phyloP scores from a whole-genome alignment of 257 asterid species.

The Sherardia arvensis region DNA sequence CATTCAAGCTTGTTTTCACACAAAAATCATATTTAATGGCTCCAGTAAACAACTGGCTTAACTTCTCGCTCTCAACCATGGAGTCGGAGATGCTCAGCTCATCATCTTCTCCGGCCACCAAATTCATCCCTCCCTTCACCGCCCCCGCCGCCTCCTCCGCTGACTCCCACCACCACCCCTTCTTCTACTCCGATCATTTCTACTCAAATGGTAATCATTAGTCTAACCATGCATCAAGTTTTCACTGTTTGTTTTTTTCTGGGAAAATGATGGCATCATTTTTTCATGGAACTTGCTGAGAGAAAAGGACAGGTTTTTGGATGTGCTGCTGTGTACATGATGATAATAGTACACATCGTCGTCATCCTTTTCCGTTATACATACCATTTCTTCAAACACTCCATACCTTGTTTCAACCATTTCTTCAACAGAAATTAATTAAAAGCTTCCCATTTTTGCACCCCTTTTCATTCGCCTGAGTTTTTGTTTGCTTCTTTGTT shows the following conservation, averaged over 20 bases:
- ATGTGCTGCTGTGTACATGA: neutral
- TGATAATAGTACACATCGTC: neutral
- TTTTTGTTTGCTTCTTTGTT: neutral
- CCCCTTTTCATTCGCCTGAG: neutral
- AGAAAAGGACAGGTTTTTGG: constrained; percentile 34
- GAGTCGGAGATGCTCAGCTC: constrained; percentile 62
- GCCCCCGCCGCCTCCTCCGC: constrained; percentile 19
- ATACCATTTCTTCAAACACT: neutral
- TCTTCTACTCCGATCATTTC: constrained; percentile 66
- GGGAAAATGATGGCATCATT: neutral
- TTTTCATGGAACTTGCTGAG: constrained; percentile 5
- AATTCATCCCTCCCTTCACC: constrained; percentile 22
- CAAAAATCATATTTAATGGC: constrained; percentile 39
- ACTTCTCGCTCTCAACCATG: constrained; percentile 72
- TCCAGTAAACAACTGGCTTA: constrained; percentile 72
- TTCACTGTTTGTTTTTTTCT: neutral
- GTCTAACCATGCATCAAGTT: neutral
- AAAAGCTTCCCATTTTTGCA: neutral
- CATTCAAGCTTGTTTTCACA: neutral
- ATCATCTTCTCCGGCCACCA: constrained; percentile 28
- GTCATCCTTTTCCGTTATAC: constrained; percentile 17
- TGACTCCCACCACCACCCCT: constrained; percentile 44
- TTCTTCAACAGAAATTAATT: neutral
- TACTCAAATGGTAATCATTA: constrained; percentile 41
- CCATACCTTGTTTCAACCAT: constrained; percentile 10